phyloP scores from a whole-genome alignment of 306 rosid genomes.

The Corylus americana region DNA sequence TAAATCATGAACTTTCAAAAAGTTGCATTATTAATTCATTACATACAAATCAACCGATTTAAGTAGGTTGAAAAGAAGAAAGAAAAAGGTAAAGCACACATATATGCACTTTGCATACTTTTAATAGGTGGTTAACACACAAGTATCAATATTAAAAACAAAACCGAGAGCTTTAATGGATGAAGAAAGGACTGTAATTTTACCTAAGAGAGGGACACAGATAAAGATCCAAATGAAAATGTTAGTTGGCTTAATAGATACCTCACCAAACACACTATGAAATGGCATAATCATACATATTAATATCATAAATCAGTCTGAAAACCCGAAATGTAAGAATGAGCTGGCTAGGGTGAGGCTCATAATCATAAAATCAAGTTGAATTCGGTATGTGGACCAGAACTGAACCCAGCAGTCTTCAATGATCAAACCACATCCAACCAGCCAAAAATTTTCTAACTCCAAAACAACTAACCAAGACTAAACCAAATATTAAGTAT shows the following conservation, averaged over 20 bases:
- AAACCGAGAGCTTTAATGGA: background rate
- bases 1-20: slow-evolving; percentile 4
- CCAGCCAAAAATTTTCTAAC: background rate
- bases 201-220: background rate
- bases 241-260: background rate
- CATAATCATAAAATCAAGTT: background rate
- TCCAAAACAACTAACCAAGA: background rate
- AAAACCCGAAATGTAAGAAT: background rate
- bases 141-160: background rate
- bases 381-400: background rate
- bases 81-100: background rate
- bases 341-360: background rate
- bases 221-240: background rate
- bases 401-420: background rate
- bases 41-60: background rate
- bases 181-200: background rate
- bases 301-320: background rate
- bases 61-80: no score
- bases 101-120: background rate
- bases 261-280: background rate
- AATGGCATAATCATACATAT: background rate
- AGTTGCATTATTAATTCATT: background rate
- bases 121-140: background rate
- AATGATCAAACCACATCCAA: background rate
- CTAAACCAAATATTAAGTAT: background rate